These are phyloP conservation scores for Capsicum chinense DNA, from an alignment of 257 asterid species.

Conservation along the genomic window DNA sequence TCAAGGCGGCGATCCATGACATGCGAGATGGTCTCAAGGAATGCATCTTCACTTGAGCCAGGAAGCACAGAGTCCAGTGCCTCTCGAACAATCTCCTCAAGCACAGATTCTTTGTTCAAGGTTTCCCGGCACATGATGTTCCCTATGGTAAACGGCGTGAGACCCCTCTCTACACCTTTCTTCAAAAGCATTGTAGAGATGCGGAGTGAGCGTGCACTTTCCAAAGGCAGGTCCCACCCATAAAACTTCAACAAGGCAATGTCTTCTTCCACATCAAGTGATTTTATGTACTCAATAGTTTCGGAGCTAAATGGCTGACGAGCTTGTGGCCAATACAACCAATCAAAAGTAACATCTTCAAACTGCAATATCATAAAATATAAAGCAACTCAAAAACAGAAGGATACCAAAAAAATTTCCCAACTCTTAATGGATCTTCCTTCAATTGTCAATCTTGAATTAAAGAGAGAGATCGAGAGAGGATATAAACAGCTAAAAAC, in stretches of 20 bases:
- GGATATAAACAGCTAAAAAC: neutral
- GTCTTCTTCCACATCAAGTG: conserved; percentile 35
- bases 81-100: conserved; percentile 77
- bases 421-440: neutral
- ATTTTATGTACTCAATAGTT: conserved; percentile 33
- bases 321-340: conserved; percentile 37
- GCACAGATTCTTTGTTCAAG: conserved; percentile 60
- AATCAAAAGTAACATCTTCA: conserved; percentile 84
- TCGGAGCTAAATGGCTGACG: conserved; percentile 30
- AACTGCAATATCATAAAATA: conserved; percentile 38
- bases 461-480: neutral
- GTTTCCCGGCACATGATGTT: conserved; percentile 79
- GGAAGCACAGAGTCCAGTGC: conserved; percentile 74
- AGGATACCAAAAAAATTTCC: neutral
- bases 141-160: conserved; percentile 79
- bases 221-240: conserved; percentile 45
- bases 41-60: conserved; percentile 64
- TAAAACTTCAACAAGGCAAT: conserved; percentile 33
- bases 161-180: conserved; percentile 77
- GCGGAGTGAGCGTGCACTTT: conserved; percentile 72
- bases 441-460: neutral
- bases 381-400: conserved; percentile 10
- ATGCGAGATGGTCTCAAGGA: conserved; percentile 66
- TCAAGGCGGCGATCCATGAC: conserved; percentile 67
- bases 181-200: conserved; percentile 92